phyloP scores from a whole-genome alignment of 306 rosid species.

The Lupinus albus region DNA sequence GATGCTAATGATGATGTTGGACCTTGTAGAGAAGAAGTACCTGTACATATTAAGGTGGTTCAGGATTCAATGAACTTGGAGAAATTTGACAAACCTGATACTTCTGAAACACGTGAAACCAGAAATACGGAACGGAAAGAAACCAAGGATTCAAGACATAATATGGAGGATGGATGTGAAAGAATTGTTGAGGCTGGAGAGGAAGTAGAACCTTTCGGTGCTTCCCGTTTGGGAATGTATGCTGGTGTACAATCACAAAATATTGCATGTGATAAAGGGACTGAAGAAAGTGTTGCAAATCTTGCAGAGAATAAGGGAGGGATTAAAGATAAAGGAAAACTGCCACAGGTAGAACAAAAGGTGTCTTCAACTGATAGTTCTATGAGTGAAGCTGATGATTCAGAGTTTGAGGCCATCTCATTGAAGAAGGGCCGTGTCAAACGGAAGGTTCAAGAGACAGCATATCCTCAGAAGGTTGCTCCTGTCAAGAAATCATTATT shows the following conservation, averaged over 20 bases:
- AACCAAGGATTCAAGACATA: slow-evolving; percentile 29
- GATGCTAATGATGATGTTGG: slow-evolving; percentile 24
- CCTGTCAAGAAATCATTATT: background rate
- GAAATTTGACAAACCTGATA: slow-evolving; percentile 12
- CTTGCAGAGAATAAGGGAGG: slow-evolving; percentile 21
- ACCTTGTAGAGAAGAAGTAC: slow-evolving; percentile 20
- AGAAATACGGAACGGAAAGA: slow-evolving; percentile 27
- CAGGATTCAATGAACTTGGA: slow-evolving; percentile 27
- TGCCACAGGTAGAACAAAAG: slow-evolving; percentile 18
- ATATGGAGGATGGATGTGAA: slow-evolving; percentile 17
- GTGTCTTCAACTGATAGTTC: slow-evolving; percentile 37
- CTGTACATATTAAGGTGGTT: slow-evolving; percentile 21
- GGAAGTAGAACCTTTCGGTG: slow-evolving; percentile 24
- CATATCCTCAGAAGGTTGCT: slow-evolving; percentile 19
- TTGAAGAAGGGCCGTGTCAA: slow-evolving; percentile 14
- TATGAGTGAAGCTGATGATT: slow-evolving; percentile 46
- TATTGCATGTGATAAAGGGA: slow-evolving; percentile 26
- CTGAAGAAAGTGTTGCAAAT: slow-evolving; percentile 24
- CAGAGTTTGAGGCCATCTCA: background rate
- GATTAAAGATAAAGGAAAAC: slow-evolving; percentile 36
- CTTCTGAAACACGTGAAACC: slow-evolving; percentile 23
- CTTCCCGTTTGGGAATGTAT: slow-evolving; percentile 28
- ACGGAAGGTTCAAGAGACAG: background rate
- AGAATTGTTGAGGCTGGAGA: slow-evolving; percentile 28
- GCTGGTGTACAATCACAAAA: slow-evolving; percentile 6